Conservation (phyloP, 768 basidiomycete genomes). For the Tephrocybe sp. region DNA sequence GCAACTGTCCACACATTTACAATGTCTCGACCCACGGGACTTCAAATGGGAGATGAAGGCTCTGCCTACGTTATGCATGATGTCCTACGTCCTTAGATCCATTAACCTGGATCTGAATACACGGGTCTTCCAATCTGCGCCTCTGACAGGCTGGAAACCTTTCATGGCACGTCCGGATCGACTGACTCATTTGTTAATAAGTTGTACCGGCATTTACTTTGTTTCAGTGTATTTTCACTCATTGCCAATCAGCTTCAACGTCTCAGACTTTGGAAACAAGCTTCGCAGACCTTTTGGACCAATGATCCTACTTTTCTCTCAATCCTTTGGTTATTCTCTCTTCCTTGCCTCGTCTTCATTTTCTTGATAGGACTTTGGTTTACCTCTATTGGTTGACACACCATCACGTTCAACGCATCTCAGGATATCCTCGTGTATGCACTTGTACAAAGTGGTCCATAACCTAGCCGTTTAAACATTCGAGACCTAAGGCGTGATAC, state of each 20-base stretch:
- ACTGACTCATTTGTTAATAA: neutral
- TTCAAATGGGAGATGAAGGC: constrained; percentile 34
- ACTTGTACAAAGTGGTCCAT: constrained; percentile 11
- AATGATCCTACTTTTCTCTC: no score
- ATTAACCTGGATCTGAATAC: constrained; percentile 32
- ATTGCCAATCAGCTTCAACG: constrained; percentile 16
- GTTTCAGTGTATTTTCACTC: constrained; percentile 10
- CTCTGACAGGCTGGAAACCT: neutral
- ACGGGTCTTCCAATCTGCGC: constrained; percentile 29
- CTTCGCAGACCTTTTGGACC: no score
- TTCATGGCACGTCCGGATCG: constrained; percentile 15
- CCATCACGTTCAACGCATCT: constrained; percentile 22
- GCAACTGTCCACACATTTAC: constrained; percentile 34
- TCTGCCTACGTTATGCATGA: constrained; percentile 29
- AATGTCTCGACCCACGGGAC: constrained; percentile 28
- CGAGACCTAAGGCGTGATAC: no score
- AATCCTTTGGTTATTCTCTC: constrained; percentile 30
- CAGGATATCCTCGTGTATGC: constrained; percentile 28
- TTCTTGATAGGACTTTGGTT: constrained; percentile 27
- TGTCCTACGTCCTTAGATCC: constrained; percentile 33
- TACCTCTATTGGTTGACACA: constrained; percentile 19
- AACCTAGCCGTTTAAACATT: no score
- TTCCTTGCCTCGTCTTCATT: constrained; percentile 33
- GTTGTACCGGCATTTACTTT: neutral
- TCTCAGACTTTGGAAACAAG: no score